Percentiles rank a stretch among this genome's conserved stretches.
Conservation (phyloP, 2,329 filamentous ascomycete species). For the Trematosphaeria pertusa region DNA sequence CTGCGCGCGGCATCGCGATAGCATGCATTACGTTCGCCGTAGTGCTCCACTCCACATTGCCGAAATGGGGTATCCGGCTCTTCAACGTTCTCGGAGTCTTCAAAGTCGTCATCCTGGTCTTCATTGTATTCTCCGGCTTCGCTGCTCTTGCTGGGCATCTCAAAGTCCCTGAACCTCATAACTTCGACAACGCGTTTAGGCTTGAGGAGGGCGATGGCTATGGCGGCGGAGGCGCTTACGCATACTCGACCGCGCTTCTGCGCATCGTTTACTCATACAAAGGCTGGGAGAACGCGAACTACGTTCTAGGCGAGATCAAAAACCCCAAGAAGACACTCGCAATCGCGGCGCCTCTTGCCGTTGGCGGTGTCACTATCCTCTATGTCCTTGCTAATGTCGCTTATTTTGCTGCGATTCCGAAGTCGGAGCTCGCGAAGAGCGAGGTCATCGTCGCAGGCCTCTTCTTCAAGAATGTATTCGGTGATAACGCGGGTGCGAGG, state of each 20-base stretch:
- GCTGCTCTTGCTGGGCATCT: slow-evolving; percentile 43
- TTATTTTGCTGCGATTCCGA: slow-evolving; percentile 69
- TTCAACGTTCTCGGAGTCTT: slow-evolving; percentile 67
- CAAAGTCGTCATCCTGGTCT: slow-evolving; percentile 66
- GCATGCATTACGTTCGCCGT: slow-evolving; percentile 61
- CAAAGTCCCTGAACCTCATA: slow-evolving; percentile 57
- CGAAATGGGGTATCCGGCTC: slow-evolving; percentile 65
- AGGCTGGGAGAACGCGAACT: slow-evolving; percentile 70
- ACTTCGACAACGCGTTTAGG: slow-evolving; percentile 66
- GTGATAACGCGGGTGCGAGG: slow-evolving; percentile 57
- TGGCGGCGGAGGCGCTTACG: slow-evolving; percentile 43
- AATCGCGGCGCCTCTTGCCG: slow-evolving; percentile 64
- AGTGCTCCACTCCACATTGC: slow-evolving; percentile 59
- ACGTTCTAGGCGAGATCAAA: slow-evolving; percentile 65
- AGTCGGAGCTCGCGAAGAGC: slow-evolving; percentile 63
- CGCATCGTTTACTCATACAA: slow-evolving; percentile 68
- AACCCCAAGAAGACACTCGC: slow-evolving; percentile 62
- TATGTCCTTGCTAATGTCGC: slow-evolving; percentile 71
- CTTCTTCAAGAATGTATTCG: slow-evolving; percentile 69
- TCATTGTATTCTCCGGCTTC: slow-evolving; percentile 66
- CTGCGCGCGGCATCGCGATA: slow-evolving; percentile 60
- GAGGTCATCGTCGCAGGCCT: slow-evolving; percentile 67
- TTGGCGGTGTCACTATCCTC: slow-evolving; percentile 65
- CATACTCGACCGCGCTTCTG: slow-evolving; percentile 64
- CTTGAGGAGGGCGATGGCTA: slow-evolving; percentile 46